Evolutionary conservation across 208 protist species (phyloP), one percentile per base, ranked within the genome.

Genomic region (Crithidia fasciculata): DNA sequence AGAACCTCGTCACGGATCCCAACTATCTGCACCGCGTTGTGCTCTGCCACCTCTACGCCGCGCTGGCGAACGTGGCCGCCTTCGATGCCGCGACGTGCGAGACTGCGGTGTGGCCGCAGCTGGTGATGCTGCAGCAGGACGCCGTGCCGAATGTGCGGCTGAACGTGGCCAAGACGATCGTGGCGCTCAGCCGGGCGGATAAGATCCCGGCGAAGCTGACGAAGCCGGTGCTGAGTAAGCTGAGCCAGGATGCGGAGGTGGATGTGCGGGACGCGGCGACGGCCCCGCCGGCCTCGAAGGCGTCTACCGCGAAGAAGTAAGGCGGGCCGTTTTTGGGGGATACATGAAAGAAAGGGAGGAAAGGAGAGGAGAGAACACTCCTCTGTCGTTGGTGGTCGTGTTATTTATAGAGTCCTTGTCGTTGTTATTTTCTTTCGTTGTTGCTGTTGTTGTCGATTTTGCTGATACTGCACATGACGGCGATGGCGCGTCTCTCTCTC

Each of bases 11-110:
- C 18, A 85, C 76, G 13, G 83, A 85, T 40, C 75, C 58, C 3
- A 94, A 94, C 75, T 96, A 94, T 54, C 71, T 96, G 18, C 90
- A 95, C 45, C 88, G 92, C 13, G 85, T 96, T 2, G 74, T 84
- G 28, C 77, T 96, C 16, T 89, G 85, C 15, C 87, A 95, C 67
- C 78, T 96, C 19, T 94, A 90, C 75, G 80, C 79, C 10, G 80
- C 86, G 3, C 79, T 96, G 19, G 84, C 86, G 0, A 72, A 76
- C 39, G 83, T 94, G 49, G 70, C 71, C 5, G 60, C 61, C 15
- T 81, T 96, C 50, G 90, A 92, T 67, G 57, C 74, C 12, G 62
- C 63, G 7, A 83, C 87, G n/a, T 86, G 81, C 39, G 80, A 75
- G 50, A 74, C 79, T 10, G 69, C 72, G 44, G 82, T 94, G 60